Conservation (phyloP, 805 yeast genomes). For the Saccharomycopsis javanensis region DNA sequence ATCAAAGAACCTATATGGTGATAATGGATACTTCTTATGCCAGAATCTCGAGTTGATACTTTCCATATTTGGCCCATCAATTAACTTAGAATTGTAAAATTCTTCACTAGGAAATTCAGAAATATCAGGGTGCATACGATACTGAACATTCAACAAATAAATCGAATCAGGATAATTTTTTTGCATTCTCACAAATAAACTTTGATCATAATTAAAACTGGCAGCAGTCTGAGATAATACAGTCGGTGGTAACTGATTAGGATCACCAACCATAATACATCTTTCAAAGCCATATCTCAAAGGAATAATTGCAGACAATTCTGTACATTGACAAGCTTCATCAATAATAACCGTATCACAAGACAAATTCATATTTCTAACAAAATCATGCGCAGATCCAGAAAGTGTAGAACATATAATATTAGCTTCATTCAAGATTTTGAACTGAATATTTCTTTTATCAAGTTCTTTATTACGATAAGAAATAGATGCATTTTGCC, state of each 20-base stretch:
- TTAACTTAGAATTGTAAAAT: conserved; percentile 63
- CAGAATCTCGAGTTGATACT: conserved; percentile 54
- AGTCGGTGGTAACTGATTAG: conserved; percentile 95
- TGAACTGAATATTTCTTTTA: conserved; percentile 63
- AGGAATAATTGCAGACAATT: conserved; percentile 84
- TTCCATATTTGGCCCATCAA: conserved; percentile 73
- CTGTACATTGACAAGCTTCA: conserved; percentile 97
- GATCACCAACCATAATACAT: conserved; percentile 98
- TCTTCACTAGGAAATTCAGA: conserved; percentile 77
- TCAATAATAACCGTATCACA: conserved; percentile 91
- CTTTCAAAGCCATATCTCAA: conserved; percentile 80
- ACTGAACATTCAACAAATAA: conserved; percentile 77
- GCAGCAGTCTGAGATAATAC: conserved; percentile 87
- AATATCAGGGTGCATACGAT: conserved; percentile 95
- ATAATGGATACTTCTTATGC: conserved; percentile 51
- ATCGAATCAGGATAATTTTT: conserved; percentile 49
- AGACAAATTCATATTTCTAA: conserved; percentile 60
- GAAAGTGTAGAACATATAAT: conserved; percentile 87
- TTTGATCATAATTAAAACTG: conserved; percentile 71
- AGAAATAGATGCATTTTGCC: conserved; percentile 63
- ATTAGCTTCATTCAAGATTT: conserved; percentile 63
- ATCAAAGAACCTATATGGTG: conserved; percentile 77
- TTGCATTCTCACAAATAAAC: conserved; percentile 90
- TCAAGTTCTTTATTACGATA: conserved; percentile 70
- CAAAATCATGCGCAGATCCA: conserved; percentile 86